phyloP scores from a whole-genome alignment of 2,329 filamentous ascomycete genomes.

The Ceratocystiopsis minuta region DNA sequence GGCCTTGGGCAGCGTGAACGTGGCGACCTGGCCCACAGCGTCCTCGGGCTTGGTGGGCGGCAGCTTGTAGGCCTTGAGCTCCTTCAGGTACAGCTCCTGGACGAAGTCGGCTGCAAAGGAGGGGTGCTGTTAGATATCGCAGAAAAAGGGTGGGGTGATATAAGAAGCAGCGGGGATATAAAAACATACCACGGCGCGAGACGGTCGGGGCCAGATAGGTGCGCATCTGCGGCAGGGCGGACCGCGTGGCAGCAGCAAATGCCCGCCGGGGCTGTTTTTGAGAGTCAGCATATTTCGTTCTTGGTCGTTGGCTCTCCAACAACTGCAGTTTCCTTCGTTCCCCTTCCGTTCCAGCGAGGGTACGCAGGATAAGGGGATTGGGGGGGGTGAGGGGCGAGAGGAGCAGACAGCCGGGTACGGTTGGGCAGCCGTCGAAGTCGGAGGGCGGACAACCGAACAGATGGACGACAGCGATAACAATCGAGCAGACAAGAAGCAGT shows the following conservation, averaged over 20 bases:
- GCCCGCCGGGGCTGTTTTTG: slow-evolving; percentile 26
- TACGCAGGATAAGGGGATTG: too few species aligned
- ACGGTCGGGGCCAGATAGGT: slow-evolving; percentile 42
- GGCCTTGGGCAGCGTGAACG: slow-evolving; percentile 62
- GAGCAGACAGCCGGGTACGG: too few species aligned
- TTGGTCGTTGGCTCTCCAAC: too few species aligned
- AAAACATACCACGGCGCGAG: slow-evolving; percentile 40
- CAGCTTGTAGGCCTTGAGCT: slow-evolving; percentile 90
- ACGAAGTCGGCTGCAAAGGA: slow-evolving; percentile 66
- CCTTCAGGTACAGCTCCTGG: slow-evolving; percentile 92
- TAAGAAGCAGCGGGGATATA: too few species aligned
- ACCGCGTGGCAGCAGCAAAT: slow-evolving; percentile 22
- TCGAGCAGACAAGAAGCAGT: too few species aligned
- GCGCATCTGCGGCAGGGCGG: slow-evolving; percentile 9
- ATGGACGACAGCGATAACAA: too few species aligned
- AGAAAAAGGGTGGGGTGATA: too few species aligned
- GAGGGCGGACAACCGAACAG: too few species aligned
- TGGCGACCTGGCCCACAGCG: slow-evolving; percentile 77
- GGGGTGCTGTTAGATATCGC: not conserved
- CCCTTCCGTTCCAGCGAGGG: not conserved
- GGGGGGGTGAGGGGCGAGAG: too few species aligned
- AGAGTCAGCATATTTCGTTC: not conserved
- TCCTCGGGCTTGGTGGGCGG: slow-evolving; percentile 69
- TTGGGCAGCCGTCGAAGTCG: too few species aligned
- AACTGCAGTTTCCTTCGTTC: not conserved